phyloP scores from a whole-genome alignment of 139 green algal species.

The Auxenochlorella protothecoides region DNA sequence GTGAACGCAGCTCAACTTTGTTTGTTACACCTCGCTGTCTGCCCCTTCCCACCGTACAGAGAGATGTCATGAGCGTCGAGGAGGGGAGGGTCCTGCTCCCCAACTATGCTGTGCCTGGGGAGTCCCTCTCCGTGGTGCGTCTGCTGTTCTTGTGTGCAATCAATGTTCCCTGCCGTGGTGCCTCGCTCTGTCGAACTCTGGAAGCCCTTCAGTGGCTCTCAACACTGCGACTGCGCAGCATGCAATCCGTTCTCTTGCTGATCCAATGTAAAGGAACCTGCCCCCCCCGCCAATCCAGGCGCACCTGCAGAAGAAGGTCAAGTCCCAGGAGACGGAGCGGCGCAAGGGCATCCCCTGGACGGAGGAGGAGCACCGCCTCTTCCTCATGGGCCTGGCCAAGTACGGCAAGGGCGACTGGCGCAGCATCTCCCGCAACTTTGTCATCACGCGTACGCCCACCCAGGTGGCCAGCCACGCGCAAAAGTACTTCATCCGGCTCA shows the following conservation, averaged over 20 bases:
- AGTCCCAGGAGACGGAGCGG: slow-evolving; percentile 42
- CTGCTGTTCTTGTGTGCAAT: not conserved
- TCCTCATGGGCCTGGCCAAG: slow-evolving; percentile 82
- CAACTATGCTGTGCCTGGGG: slow-evolving; percentile 33
- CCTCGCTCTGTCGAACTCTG: not conserved
- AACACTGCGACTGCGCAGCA: not conserved
- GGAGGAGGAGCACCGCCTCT: slow-evolving; percentile 88
- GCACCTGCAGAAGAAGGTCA: slow-evolving; percentile 31
- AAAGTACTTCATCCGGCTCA: slow-evolving; percentile 93
- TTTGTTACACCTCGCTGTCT: too few relatives aligned
- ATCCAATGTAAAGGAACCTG: too few relatives aligned
- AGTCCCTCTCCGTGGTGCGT: slow-evolving; percentile 20
- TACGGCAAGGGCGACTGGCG: slow-evolving; percentile 95
- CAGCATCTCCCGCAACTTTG: slow-evolving; percentile 83
- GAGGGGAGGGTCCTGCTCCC: slow-evolving; percentile 44
- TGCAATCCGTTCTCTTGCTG: too few relatives aligned
- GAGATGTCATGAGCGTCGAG: slow-evolving; percentile 56
- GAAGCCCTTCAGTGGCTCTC: not conserved
- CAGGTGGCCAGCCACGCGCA: slow-evolving; percentile 86
- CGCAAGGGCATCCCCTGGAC: slow-evolving; percentile 92
- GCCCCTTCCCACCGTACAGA: slow-evolving; percentile 12
- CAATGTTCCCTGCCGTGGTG: too few relatives aligned
- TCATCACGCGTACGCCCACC: slow-evolving; percentile 84
- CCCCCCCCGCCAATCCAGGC: not conserved
- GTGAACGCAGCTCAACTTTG: too few relatives aligned